Percentiles rank a stretch among this genome's conserved stretches.
Conservation (phyloP, 2,329 filamentous ascomycete genomes). For the Pseudocercospora fuligena region DNA sequence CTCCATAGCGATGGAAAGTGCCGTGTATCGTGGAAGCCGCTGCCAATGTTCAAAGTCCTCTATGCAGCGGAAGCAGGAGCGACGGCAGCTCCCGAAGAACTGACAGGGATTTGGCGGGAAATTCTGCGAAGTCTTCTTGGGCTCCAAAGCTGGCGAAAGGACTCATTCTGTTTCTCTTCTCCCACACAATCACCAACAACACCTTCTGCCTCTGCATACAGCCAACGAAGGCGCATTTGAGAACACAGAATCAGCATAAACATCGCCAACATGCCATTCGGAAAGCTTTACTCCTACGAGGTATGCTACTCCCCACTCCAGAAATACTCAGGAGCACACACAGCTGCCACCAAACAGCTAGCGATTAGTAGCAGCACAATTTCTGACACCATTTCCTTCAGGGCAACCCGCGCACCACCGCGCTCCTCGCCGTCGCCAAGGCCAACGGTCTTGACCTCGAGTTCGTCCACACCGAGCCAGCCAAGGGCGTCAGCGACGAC, state of each 20-base stretch:
- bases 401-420: constrained; percentile 88
- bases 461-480: constrained; percentile 72
- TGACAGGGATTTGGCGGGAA: background rate
- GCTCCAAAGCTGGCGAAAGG: background rate
- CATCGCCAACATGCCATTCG: constrained; percentile 63
- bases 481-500: constrained; percentile 69
- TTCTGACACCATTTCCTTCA: constrained; percentile 45
- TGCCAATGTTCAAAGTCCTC: background rate
- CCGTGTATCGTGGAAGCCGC: background rate
- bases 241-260: constrained; percentile 18
- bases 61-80: background rate
- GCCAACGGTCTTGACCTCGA: constrained; percentile 94
- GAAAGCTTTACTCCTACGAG: constrained; percentile 90
- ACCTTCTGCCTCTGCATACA: constrained; percentile 17
- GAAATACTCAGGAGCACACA: constrained; percentile 19
- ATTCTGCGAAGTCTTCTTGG: background rate
- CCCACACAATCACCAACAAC: constrained; percentile 17
- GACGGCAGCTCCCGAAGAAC: background rate
- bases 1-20: constrained; percentile 35
- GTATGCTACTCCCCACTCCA: constrained; percentile 57
- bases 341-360: constrained; percentile 15
- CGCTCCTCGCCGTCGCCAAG: constrained; percentile 92
- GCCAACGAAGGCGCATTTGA: constrained; percentile 41
- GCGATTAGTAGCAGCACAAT: background rate
- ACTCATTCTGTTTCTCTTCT: background rate